Percentiles rank a stretch among this genome's conserved stretches.
phyloP scores from a whole-genome alignment of 495 filamentous ascomycete genomes.

The Aspergillus diversus region DNA sequence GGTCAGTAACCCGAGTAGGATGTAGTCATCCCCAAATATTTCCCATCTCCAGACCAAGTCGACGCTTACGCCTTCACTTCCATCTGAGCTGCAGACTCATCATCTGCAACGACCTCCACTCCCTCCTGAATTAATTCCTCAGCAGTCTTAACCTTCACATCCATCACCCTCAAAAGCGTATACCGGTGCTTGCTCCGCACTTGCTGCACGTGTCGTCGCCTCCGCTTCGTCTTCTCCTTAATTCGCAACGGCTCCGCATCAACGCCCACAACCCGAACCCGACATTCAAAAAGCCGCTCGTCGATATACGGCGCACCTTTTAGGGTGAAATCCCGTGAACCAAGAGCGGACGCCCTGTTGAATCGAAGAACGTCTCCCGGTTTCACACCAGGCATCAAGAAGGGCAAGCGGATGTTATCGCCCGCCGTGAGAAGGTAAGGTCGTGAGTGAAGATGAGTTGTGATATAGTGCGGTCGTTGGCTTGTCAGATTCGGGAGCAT shows the following conservation, averaged over 20 bases:
- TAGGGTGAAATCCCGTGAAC: slow-evolving; percentile 88
- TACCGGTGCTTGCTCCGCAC: slow-evolving; percentile 85
- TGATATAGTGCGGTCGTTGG: slow-evolving; percentile 85
- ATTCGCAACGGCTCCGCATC: slow-evolving; percentile 86
- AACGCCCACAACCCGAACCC: slow-evolving; percentile 81
- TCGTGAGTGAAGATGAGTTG: slow-evolving; percentile 79
- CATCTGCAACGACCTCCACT: slow-evolving; percentile 43
- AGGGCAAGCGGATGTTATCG: slow-evolving; percentile 89
- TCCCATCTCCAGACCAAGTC: neutral
- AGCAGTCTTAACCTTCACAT: slow-evolving; percentile 69
- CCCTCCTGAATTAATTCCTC: slow-evolving; percentile 58
- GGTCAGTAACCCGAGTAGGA: neutral
- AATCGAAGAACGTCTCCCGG: slow-evolving; percentile 85
- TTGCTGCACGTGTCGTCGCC: slow-evolving; percentile 71
- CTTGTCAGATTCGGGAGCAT: slow-evolving; percentile 77
- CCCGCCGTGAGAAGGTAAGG: slow-evolving; percentile 91
- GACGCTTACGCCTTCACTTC: slow-evolving; percentile 20
- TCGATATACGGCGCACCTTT: slow-evolving; percentile 79
- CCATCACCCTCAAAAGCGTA: slow-evolving; percentile 82
- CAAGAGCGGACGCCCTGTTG: slow-evolving; percentile 76
- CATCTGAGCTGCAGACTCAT: slow-evolving; percentile 26
- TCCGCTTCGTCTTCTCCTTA: slow-evolving; percentile 92
- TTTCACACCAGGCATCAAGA: slow-evolving; percentile 81
- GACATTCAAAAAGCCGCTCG: slow-evolving; percentile 79
- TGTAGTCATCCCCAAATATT: neutral